Base-by-base conservation (phyloP, 805 yeast genomes). In the Starmerella apis region DNA sequence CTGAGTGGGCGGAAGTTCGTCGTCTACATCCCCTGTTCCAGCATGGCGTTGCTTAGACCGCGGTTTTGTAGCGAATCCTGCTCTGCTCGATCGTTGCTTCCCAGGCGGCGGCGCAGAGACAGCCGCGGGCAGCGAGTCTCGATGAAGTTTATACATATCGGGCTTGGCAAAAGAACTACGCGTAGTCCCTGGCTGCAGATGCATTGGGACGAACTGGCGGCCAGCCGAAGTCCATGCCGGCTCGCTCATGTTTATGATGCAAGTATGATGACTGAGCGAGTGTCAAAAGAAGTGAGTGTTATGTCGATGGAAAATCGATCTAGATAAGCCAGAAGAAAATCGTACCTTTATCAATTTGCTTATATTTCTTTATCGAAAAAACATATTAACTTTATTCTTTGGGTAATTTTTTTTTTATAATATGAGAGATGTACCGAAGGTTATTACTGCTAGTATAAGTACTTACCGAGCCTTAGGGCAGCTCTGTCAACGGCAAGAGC, bases 141-240 rank as follows among this genome's bases (percentile, higher is more conserved):
- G 37, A 3, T 33, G 42, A 23, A 33, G 45, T 33, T 45, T 45
- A 16, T 49, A 46, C 8, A 22, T 32, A 37, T 49, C 53, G 5
- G 60, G 58, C n/a, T 52, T 45, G 11, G 57, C 60, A 32, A 58
- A 58, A 37, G 59, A 55, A 47, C 58, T 53, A 28, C 56, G 51
- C 28, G 56, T 39, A 25, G 52, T 50, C 11, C 58, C 60, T 11
- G 54, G 50, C 33, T 47, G 49, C n/a, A 58, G 48, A 31, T 58
- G 60, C 43, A 45, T 31, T 13, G 61, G 61, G 47, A 57, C 60
- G 33, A 51, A 52, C 41, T 50, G 51, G 27, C 59, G 55, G 24
- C 44, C 51, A 22, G 58, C 27, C 24, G 59, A 43, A 31, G 55
- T 43, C 58, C 58, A 55, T 25, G 49, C 47, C 20, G 57, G 58